phyloP scores from a whole-genome alignment of 768 basidiomycete genomes.

The Leucogyrophana mollusca region DNA sequence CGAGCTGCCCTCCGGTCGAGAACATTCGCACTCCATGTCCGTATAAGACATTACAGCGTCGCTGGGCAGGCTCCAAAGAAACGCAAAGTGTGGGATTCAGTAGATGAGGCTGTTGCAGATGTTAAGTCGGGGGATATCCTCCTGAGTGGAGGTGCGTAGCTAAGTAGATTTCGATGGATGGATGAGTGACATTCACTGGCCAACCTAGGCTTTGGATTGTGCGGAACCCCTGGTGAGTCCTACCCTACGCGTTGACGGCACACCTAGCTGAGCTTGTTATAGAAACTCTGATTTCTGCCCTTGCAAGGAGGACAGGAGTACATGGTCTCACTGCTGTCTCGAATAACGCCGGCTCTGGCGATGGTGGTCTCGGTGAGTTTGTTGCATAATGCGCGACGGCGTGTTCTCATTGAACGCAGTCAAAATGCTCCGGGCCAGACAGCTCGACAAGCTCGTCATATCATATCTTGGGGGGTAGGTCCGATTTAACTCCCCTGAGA shows the following conservation, averaged over 20 bases:
- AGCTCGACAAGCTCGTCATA: constrained; percentile 77
- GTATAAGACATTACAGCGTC: constrained; percentile 7
- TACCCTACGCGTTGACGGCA: not conserved
- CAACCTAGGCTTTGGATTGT: constrained; percentile 70
- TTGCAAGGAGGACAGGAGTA: constrained; percentile 67
- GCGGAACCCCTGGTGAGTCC: constrained; percentile 72
- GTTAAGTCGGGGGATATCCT: constrained; percentile 73
- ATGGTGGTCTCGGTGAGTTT: constrained; percentile 60
- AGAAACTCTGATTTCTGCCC: constrained; percentile 78
- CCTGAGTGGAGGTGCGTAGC: constrained; percentile 65
- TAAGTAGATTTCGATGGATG: constrained; percentile 1
- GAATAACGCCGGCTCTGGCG: constrained; percentile 73
- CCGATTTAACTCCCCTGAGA: not conserved
- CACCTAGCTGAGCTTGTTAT: not conserved
- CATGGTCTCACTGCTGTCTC: constrained; percentile 74
- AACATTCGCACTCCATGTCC: constrained; percentile 1
- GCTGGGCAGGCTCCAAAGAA: constrained; percentile 24
- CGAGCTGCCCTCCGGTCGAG: constrained; percentile 5
- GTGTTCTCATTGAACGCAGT: constrained; percentile 36
- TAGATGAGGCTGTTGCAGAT: constrained; percentile 75
- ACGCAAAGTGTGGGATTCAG: constrained; percentile 68
- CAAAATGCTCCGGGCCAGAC: constrained; percentile 63
- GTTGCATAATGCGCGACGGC: constrained; percentile 2
- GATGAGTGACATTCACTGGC: not conserved
- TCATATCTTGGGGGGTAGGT: constrained; percentile 78